Evolutionary conservation across 2,329 filamentous ascomycete species (phyloP).

Genomic region (Hypomyces rosellus): DNA sequence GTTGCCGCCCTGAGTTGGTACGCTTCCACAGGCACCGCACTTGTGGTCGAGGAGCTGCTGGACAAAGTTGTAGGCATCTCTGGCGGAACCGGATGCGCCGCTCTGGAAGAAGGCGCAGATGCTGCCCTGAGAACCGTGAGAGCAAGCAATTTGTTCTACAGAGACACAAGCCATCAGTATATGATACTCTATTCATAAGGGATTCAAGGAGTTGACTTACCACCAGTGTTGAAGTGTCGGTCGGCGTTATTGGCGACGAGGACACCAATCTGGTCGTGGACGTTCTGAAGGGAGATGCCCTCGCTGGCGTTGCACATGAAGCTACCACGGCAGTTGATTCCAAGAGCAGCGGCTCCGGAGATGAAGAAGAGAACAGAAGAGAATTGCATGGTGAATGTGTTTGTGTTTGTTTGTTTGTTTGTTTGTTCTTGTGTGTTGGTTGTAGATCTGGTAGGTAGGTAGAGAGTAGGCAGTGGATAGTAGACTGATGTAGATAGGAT

Average conservation of each 20-base stretch:
- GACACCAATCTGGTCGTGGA: conserved; percentile 10
- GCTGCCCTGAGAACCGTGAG: conserved; percentile 8
- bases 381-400: conserved; percentile 5
- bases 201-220: neutral
- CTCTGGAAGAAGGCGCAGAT: conserved; percentile 13
- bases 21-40: conserved; percentile 8
- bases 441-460: neutral
- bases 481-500: too few relatives aligned
- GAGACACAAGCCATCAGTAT: neutral
- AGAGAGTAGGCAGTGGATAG: too few relatives aligned
- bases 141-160: conserved; percentile 11
- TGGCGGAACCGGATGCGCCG: conserved; percentile 6
- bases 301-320: conserved; percentile 7
- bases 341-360: conserved; percentile 8
- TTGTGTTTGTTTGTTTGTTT: neutral
- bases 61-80: conserved; percentile 4
- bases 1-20: conserved; percentile 12
- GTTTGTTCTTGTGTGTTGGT: neutral
- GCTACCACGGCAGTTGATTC: conserved; percentile 14
- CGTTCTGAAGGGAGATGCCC: conserved; percentile 9
- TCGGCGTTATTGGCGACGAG: neutral
- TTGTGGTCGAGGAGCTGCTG: conserved; percentile 10
- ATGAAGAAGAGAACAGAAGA: conserved; percentile 5
- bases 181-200: neutral
- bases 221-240: neutral